A percentile compares a stretch with the other conserved stretches of the same genome.
These are phyloP conservation scores for Theobroma grandiflorum DNA, from an alignment of 441 rosid species.

Conservation along the genomic window DNA sequence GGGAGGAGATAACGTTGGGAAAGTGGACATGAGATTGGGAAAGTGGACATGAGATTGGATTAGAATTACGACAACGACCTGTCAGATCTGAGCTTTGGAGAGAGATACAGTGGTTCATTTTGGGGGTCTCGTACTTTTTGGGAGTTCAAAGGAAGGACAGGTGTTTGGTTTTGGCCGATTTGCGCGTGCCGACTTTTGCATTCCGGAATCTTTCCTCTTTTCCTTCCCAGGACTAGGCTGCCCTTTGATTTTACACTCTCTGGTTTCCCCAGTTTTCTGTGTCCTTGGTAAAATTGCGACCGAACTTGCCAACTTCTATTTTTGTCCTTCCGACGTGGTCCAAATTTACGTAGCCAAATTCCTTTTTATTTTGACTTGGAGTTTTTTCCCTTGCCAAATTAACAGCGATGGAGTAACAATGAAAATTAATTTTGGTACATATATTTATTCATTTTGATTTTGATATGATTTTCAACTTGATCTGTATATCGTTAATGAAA, in stretches of 20 bases:
- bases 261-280: background rate
- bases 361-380: too few species aligned
- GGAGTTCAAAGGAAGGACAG: background rate
- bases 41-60: background rate
- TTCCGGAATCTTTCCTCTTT: background rate
- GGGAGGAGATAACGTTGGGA: background rate
- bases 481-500: too few species aligned
- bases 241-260: background rate
- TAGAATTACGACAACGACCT: background rate
- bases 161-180: background rate
- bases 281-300: background rate
- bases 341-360: too few species aligned
- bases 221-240: background rate
- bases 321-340: background rate
- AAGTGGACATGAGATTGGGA: background rate
- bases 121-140: background rate
- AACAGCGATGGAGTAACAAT: too few species aligned
- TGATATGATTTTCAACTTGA: background rate
- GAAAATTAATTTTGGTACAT: too few species aligned
- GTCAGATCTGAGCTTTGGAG: background rate
- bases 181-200: background rate
- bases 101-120: too few species aligned
- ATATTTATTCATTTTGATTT: too few species aligned
- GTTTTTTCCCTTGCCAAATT: too few species aligned
- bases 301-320: background rate